Conservation (phyloP, 306 rosid species). For the Quercus alba region DNA sequence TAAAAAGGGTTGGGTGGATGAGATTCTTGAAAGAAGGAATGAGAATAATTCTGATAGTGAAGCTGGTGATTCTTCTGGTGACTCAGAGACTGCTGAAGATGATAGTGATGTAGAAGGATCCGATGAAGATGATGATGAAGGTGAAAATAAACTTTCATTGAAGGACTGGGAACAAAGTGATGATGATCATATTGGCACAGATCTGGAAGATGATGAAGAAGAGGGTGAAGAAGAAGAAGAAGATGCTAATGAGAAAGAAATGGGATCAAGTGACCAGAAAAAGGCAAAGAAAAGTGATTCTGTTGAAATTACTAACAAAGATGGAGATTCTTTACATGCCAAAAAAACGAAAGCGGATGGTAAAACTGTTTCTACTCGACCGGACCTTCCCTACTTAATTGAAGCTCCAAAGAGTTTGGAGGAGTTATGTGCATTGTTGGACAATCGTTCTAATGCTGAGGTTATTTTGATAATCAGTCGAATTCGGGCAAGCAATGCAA, state of each 20-base stretch:
- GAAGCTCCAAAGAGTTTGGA: slow-evolving; percentile 83
- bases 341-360: slow-evolving; percentile 41
- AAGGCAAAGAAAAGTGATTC: slow-evolving; percentile 24
- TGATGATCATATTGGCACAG: slow-evolving; percentile 56
- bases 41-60: slow-evolving; percentile 55
- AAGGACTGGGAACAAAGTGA: slow-evolving; percentile 98
- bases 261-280: slow-evolving; percentile 12
- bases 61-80: slow-evolving; percentile 56
- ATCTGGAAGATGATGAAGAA: slow-evolving; percentile 41
- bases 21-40: slow-evolving; percentile 61
- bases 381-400: slow-evolving; percentile 76
- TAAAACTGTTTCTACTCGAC: slow-evolving; percentile 33
- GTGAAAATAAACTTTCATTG: slow-evolving; percentile 37
- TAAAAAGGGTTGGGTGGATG: slow-evolving; percentile 84
- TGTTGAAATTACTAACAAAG: slow-evolving; percentile 34
- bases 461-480: slow-evolving; percentile 64
- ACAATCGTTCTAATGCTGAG: slow-evolving; percentile 52
- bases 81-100: slow-evolving; percentile 51
- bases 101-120: slow-evolving; percentile 43
- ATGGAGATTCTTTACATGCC: slow-evolving; percentile 29
- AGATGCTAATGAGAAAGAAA: slow-evolving; percentile 25
- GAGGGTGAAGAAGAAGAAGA: slow-evolving; percentile 38
- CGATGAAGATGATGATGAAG: slow-evolving; percentile 45
- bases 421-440: slow-evolving; percentile 59
- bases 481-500: slow-evolving; percentile 80